Conservation (phyloP, 441 rosid species). For the Adansonia gregorii region DNA sequence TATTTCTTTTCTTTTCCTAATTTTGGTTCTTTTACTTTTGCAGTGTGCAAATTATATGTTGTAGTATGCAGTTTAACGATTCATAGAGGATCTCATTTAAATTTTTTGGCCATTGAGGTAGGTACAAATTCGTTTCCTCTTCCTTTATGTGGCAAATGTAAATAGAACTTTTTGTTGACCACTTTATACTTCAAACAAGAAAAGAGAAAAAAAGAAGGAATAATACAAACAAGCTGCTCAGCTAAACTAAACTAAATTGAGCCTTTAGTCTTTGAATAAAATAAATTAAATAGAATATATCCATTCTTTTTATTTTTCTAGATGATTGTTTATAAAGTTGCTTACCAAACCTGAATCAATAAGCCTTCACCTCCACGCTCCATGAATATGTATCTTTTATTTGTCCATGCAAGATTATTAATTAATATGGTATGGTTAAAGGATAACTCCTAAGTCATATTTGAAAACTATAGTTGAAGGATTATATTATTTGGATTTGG, state of each 20-base stretch:
- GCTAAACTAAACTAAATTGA: background rate
- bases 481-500: no score
- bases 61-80: constrained; percentile 25
- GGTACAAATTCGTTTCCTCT: constrained; percentile 22
- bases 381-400: no score
- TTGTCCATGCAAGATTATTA: no score
- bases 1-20: constrained; percentile 10
- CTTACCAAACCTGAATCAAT: background rate
- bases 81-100: no score
- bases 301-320: background rate
- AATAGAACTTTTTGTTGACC: background rate
- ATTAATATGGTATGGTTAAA: no score
- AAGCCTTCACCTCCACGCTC: background rate
- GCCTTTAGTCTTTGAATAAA: background rate
- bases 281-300: background rate
- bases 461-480: no score
- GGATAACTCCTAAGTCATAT: no score
- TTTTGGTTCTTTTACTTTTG: constrained; percentile 26
- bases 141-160: background rate
- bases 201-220: background rate
- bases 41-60: constrained; percentile 49
- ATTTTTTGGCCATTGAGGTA: constrained; percentile 40
- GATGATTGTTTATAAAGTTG: background rate
- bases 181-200: background rate
- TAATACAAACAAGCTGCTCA: background rate